phyloP scores from a whole-genome alignment of 2,329 filamentous ascomycete species.

The Xylaria multiplex region DNA sequence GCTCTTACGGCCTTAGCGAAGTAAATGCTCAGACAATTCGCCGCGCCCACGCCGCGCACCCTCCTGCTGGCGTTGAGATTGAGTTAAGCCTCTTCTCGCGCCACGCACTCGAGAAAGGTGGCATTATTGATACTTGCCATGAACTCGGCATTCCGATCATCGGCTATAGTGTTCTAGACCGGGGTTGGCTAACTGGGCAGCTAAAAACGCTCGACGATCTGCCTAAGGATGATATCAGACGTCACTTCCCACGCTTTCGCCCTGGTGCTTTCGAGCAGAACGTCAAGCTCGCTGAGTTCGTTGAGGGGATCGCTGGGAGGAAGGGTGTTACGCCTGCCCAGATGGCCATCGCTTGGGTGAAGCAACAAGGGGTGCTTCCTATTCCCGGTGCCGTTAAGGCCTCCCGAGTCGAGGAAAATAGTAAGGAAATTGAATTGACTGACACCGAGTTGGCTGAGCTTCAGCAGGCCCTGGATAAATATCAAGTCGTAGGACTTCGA shows the following conservation, averaged over 20 bases:
- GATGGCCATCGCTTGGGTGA: conserved; percentile 33
- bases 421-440: conserved; percentile 47
- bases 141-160: conserved; percentile 67
- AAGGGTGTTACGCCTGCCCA: conserved; percentile 29
- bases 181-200: conserved; percentile 63
- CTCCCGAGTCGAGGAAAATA: conserved; percentile 67
- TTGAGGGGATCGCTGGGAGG: conserved; percentile 25
- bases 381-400: conserved; percentile 70
- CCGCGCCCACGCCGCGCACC: conserved; percentile 61
- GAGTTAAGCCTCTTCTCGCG: conserved; percentile 68
- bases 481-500: not conserved
- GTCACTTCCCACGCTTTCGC: conserved; percentile 58
- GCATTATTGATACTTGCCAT: conserved; percentile 62
- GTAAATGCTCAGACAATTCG: conserved; percentile 50
- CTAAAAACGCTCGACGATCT: conserved; percentile 58
- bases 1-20: conserved; percentile 49
- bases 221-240: conserved; percentile 57
- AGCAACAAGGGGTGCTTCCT: conserved; percentile 61
- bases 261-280: conserved; percentile 31
- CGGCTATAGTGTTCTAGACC: conserved; percentile 67
- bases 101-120: conserved; percentile 57
- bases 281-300: conserved; percentile 31
- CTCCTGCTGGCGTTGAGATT: conserved; percentile 68
- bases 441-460: conserved; percentile 14
- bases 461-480: not conserved